Conservation (phyloP, 495 filamentous ascomycete genomes). For the Saxispiralis lemnorum region DNA sequence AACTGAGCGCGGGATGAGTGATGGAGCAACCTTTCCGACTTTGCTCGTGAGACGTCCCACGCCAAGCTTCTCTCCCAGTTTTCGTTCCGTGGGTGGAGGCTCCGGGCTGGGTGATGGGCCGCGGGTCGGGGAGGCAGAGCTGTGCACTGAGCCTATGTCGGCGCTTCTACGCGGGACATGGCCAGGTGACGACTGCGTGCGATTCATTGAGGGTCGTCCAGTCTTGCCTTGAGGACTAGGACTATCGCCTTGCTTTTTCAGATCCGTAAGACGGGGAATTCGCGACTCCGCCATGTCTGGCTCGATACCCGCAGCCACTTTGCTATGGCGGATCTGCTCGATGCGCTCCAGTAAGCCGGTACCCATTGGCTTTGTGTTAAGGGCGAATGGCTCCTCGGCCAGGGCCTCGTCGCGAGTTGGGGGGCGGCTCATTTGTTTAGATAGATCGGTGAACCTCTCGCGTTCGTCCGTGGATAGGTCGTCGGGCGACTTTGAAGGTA, state of each 20-base stretch:
- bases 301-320: not conserved
- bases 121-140: conserved; percentile 1
- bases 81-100: conserved; percentile 10
- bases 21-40: conserved; percentile 21
- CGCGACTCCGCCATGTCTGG: not conserved
- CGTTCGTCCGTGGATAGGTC: not conserved
- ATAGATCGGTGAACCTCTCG: not conserved
- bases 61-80: conserved; percentile 20
- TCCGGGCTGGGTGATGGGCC: conserved; percentile 1
- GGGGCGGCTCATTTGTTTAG: conserved; percentile 1
- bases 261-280: conserved; percentile 24
- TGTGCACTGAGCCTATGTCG: conserved; percentile 4
- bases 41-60: conserved; percentile 9
- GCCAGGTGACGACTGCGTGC: conserved; percentile 52
- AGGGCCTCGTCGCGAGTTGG: not conserved
- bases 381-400: conserved; percentile 9
- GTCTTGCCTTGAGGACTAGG: not conserved
- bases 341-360: conserved; percentile 14
- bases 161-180: conserved; percentile 17
- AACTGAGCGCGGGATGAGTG: conserved; percentile 78
- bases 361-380: conserved; percentile 8
- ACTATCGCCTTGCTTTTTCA: conserved; percentile 22
- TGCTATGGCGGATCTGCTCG: conserved; percentile 15
- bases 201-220: conserved; percentile 16
- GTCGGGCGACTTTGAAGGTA: conserved; percentile 25